Conservation (phyloP, 345 rosid species). For the Corymbia maculata region DNA sequence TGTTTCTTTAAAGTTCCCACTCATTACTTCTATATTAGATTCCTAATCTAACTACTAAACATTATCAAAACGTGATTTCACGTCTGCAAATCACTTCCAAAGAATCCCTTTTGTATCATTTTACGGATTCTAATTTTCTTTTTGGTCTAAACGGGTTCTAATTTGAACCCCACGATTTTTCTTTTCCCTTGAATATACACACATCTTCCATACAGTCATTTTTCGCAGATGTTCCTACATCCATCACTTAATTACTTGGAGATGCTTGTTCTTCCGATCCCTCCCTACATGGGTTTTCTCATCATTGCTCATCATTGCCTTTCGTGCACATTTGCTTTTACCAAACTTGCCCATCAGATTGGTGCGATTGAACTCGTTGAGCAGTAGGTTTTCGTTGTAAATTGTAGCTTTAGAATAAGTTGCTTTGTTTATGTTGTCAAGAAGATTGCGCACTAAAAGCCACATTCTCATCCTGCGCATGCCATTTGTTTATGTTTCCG, state of each 20-base stretch:
- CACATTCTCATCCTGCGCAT: neutral
- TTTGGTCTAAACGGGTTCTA: too few species aligned
- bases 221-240: neutral
- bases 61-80: neutral
- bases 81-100: neutral
- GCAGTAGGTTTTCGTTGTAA: neutral
- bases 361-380: neutral
- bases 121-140: too few species aligned
- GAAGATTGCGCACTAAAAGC: neutral
- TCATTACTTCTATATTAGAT: neutral
- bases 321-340: neutral
- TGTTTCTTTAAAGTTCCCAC: neutral
- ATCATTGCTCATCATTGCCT: neutral
- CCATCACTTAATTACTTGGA: neutral
- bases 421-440: neutral
- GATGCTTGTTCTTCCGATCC: neutral
- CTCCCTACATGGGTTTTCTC: neutral
- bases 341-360: neutral
- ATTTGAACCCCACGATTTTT: neutral
- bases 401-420: neutral
- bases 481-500: neutral
- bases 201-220: neutral
- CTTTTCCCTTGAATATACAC: neutral
- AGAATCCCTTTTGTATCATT: neutral
- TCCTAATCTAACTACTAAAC: neutral